Base-by-base conservation (phyloP, 2,329 filamentous ascomycete genomes). In the Trichophyton benhamiae region DNA sequence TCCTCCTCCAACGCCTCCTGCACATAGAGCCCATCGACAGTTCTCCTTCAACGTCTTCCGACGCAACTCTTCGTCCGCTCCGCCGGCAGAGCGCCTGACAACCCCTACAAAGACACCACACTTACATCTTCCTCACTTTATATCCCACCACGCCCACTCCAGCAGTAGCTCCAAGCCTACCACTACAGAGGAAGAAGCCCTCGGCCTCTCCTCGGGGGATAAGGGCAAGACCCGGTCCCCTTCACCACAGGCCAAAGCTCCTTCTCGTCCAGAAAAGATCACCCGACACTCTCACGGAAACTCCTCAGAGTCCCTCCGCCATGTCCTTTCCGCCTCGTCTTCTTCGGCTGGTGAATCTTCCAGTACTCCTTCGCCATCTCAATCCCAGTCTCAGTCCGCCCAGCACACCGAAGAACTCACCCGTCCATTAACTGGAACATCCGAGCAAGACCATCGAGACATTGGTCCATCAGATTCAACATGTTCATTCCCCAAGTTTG, bases 31-130 rank as follows among this genome's bases (percentile, higher is more conserved):
- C 9, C 82, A 79, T 66, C 82, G 92, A 63, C 89, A 96, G 70
- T 99, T 97, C 75, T 95, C 89, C 17, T 97, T 97, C 79, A 90
- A 88, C 66, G 84, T 96, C 59, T 94, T 96, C 73, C 77, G 78
- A 63, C 81, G 85, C 68, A 63, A 70, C 33, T 60, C 67, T 41
- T 67, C 67, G 8, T 49, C 65, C 25, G 17, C 61, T n/a, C 20
- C 36, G 30, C 25, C 27, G 30, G 41, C 49, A 6, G 49, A 55
- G 27, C 49, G 38, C 41, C 17, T 33, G 5, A 27, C 46, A 20
- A 49, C 27, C 33, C 42, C 13, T 52, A 52, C 55, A 33, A 55
- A 33, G 15, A 55, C 25, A 27, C 3, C 49, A 2, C 53, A 63
- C 17, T 57, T 64, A 30, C 53, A 57, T 5, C 55, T 64, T 17